Evolutionary conservation across 257 asterid genomes (phyloP).

Genomic region (Penstemon eatonii): DNA sequence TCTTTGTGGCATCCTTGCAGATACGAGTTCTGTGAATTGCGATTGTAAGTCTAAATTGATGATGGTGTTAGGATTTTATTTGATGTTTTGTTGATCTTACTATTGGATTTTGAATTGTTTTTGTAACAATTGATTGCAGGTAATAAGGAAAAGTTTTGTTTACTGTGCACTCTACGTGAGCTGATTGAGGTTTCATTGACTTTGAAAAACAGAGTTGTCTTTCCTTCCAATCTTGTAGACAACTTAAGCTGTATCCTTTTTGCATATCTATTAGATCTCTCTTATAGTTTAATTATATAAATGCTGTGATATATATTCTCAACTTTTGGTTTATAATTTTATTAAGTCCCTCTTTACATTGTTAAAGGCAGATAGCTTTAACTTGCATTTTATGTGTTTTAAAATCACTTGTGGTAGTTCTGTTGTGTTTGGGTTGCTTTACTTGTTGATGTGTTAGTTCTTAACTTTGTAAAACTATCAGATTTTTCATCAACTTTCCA

Average conservation of each 20-base stretch:
- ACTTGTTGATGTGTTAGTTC: slow-evolving; percentile 34
- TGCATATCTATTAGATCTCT: slow-evolving; percentile 3
- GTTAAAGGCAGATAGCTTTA: not conserved
- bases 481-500: slow-evolving; percentile 67
- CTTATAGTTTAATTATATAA: not conserved
- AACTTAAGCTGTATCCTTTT: slow-evolving; percentile 82
- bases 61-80: not conserved
- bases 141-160: slow-evolving; percentile 43
- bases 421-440: not conserved
- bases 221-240: slow-evolving; percentile 54
- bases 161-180: slow-evolving; percentile 51
- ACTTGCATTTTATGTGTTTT: not conserved
- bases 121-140: slow-evolving; percentile 44
- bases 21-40: slow-evolving; percentile 35
- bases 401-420: slow-evolving; percentile 1
- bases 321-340: slow-evolving; percentile 6
- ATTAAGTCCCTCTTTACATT: not conserved
- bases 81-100: not conserved
- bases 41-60: slow-evolving; percentile 38
- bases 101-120: slow-evolving; percentile 14
- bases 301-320: not conserved
- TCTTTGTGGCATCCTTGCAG: slow-evolving; percentile 49
- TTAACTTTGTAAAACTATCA: slow-evolving; percentile 48
- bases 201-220: slow-evolving; percentile 34
- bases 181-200: slow-evolving; percentile 45